Conservation (phyloP, 768 basidiomycete species). For the Mycena olivaceomarginata region DNA sequence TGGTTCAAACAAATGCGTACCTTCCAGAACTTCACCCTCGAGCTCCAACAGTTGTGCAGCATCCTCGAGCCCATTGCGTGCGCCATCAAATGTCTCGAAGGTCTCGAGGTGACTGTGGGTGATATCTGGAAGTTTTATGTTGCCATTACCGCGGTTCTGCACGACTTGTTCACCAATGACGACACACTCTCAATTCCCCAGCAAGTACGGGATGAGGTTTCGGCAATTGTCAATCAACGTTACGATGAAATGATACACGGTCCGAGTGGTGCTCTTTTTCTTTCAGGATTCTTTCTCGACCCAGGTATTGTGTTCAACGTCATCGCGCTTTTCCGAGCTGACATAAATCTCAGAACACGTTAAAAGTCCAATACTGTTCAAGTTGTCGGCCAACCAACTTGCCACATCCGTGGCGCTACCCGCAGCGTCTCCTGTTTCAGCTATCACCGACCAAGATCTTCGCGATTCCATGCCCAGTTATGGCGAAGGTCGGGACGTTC, state of each 20-base stretch:
- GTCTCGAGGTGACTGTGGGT: slow-evolving; percentile 42
- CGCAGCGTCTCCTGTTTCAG: too few species aligned
- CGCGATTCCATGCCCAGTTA: slow-evolving; percentile 15
- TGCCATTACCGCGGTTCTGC: slow-evolving; percentile 13
- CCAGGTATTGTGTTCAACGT: slow-evolving; percentile 36
- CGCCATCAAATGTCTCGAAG: slow-evolving; percentile 50
- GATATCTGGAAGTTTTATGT: slow-evolving; percentile 43
- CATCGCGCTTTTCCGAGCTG: neutral
- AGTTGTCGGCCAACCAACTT: slow-evolving; percentile 17
- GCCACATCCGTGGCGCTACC: neutral
- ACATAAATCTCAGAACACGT: slow-evolving; percentile 21
- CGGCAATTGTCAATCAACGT: slow-evolving; percentile 39
- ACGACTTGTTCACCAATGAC: slow-evolving; percentile 29
- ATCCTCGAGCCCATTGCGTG: slow-evolving; percentile 45
- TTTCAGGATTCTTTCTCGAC: slow-evolving; percentile 48
- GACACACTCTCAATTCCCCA: slow-evolving; percentile 17
- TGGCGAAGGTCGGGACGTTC: slow-evolving; percentile 6
- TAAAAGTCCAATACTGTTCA: slow-evolving; percentile 25
- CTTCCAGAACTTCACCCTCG: slow-evolving; percentile 21
- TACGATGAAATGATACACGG: slow-evolving; percentile 50
- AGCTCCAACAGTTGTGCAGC: slow-evolving; percentile 28
- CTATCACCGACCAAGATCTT: slow-evolving; percentile 13
- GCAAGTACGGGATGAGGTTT: slow-evolving; percentile 35
- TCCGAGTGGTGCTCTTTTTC: slow-evolving; percentile 43
- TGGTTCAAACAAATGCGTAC: slow-evolving; percentile 20